Conservation (phyloP, 2,329 filamentous ascomycete genomes). For the Gremmenia infestans region DNA sequence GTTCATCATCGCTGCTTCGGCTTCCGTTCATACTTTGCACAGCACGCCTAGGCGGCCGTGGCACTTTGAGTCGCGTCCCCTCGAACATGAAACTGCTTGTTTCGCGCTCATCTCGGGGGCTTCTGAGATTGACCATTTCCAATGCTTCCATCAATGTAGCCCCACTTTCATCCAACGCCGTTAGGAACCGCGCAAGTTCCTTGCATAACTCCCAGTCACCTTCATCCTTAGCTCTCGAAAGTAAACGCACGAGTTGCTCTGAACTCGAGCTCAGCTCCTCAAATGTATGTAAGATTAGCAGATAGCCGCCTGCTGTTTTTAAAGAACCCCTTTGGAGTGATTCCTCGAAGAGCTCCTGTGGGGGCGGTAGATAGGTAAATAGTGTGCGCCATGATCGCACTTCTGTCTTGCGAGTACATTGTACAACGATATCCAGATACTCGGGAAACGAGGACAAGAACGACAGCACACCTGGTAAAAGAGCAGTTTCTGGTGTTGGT, state of each 20-base stretch:
- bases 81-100: slow-evolving; percentile 36
- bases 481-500: slow-evolving; percentile 56
- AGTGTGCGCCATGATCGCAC: slow-evolving; percentile 91
- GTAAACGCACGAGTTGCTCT: slow-evolving; percentile 73
- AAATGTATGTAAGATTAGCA: slow-evolving; percentile 87
- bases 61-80: slow-evolving; percentile 32
- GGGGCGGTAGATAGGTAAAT: slow-evolving; percentile 85
- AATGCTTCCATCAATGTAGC: slow-evolving; percentile 71
- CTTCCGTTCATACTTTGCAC: slow-evolving; percentile 29
- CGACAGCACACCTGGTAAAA: slow-evolving; percentile 59
- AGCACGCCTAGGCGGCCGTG: slow-evolving; percentile 8
- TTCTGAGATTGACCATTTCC: slow-evolving; percentile 51
- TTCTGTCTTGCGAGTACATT: slow-evolving; percentile 96
- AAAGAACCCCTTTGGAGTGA: slow-evolving; percentile 78
- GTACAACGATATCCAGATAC: slow-evolving; percentile 92
- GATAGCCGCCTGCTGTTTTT: slow-evolving; percentile 92
- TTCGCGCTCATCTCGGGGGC: slow-evolving; percentile 31
- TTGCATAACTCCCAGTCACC: slow-evolving; percentile 95
- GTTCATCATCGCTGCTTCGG: slow-evolving; percentile 31
- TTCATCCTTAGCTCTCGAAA: slow-evolving; percentile 75
- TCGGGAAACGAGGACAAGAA: slow-evolving; percentile 69
- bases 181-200: slow-evolving; percentile 89
- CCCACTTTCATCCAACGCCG: slow-evolving; percentile 84
- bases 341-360: slow-evolving; percentile 89
- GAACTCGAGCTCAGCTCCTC: slow-evolving; percentile 64